Evolutionary conservation across 108 stramenopile species (phyloP), one percentile per base, ranked within the genome.

Genomic region (Chaetoceros tenuissimus): DNA sequence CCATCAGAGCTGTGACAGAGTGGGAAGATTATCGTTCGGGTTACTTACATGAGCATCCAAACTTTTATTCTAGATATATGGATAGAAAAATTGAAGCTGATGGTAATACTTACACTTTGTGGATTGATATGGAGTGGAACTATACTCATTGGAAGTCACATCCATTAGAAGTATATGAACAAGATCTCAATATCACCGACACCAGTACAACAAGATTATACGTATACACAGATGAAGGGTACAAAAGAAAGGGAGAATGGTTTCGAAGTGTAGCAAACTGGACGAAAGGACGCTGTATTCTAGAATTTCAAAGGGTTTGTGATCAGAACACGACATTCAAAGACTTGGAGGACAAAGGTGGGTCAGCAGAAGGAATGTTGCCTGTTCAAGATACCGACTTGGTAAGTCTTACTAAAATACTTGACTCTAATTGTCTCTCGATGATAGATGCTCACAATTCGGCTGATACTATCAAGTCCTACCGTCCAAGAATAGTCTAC

Each of bases 61-160:
- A 94, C 60, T 94, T 69, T 48, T 89, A 72, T 63, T 81, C 80
- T 17, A 51, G 70, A 17, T 84, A 80, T 60, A 85, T 85, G 82
- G 73, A 85, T 55, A 25, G 55, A 62, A 72, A 77, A 57, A 59
- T 63, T 8, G 84, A 91, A 62, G 60, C 23, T 28, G 82, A 85
- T 64, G 80, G 77, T 31, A 22, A 54, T 23, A 68, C 57, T 24
- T 85, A 84, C 58, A 77, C 82, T 19, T 30, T 67, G 23, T 91
- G 85, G 84, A 58, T 67, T 24, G 67, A 67, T 24, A 86, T 93
- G 83, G 64, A 58, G 17, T 89, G 73, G 64, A 74, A 77, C 26
- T 73, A 81, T 8, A 74, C 73, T 13, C 76, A 88, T 64, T 44
- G 49, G 18, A 72, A 82, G 43, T 78, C 80, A 24, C 51, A 68